Percentiles rank a stretch among this genome's conserved stretches.
Conservation (phyloP, 1,284 basidiomycete genomes). For the Ustilago cynodontis region DNA sequence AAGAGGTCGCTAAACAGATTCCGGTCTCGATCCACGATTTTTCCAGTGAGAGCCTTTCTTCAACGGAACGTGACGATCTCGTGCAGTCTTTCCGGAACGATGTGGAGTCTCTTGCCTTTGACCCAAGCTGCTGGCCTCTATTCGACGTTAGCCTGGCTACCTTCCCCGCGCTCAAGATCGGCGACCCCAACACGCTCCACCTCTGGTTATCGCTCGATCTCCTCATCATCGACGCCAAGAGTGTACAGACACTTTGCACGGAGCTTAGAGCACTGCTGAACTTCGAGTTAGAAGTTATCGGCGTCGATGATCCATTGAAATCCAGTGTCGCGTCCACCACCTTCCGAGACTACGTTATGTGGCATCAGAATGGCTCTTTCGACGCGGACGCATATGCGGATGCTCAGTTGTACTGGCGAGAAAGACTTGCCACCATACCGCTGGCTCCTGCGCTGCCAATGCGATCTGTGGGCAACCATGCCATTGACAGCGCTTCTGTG, state of each 20-base stretch:
- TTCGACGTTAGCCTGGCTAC: neutral
- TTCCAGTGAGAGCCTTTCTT: neutral
- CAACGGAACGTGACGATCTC: neutral
- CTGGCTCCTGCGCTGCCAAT: neutral
- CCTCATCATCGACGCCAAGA: neutral
- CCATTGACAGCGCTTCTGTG: neutral
- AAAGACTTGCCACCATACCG: neutral
- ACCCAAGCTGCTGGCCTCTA: neutral
- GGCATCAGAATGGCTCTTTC: neutral
- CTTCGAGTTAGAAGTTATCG: neutral
- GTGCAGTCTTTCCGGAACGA: neutral
- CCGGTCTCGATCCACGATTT: neutral
- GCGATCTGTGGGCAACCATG: neutral
- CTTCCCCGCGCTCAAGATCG: neutral
- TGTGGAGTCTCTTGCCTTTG: neutral
- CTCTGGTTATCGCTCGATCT: neutral
- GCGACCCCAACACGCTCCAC: neutral
- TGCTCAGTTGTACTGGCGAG: neutral
- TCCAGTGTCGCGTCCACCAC: neutral
- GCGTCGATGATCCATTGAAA: neutral
- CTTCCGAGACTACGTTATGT: neutral
- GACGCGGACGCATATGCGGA: neutral
- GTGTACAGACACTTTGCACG: neutral
- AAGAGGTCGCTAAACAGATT: neutral
- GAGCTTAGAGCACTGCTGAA: neutral